These are phyloP conservation scores for Rhodomyrtus psidioides DNA, from an alignment of 441 rosid species.

Conservation along the genomic window DNA sequence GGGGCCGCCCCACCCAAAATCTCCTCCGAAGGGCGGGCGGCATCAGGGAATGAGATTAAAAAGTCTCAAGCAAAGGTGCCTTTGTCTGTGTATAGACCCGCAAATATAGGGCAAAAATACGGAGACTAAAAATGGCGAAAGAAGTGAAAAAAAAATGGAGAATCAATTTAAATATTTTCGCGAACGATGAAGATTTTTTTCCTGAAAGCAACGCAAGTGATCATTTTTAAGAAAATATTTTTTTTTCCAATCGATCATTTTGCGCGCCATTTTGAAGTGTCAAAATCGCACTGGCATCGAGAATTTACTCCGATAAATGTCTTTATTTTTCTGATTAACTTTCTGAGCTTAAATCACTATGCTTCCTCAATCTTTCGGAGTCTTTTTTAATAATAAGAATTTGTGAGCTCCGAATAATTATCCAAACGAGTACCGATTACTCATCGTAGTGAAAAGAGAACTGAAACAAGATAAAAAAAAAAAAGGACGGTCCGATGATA, in stretches of 20 bases:
- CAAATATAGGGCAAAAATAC: background rate
- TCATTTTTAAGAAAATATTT: background rate
- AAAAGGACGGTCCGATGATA: background rate
- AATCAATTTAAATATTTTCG: background rate
- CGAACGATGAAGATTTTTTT: accelerated
- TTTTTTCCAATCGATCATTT: background rate
- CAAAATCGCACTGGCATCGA: background rate
- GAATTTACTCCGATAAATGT: background rate
- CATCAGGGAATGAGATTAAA: constrained; percentile 26
- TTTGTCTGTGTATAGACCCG: background rate
- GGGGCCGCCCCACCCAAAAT: no score
- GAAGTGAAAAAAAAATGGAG: no score
- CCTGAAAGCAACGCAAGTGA: accelerated
- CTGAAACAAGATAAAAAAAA: background rate
- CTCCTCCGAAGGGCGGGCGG: constrained; percentile 32
- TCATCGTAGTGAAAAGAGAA: background rate
- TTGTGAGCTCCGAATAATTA: background rate
- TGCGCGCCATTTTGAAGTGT: accelerated
- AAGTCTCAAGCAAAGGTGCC: background rate
- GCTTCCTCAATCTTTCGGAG: background rate
- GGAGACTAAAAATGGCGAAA: no score
- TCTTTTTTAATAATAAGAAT: background rate
- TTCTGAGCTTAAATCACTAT: accelerated
- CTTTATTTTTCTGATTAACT: background rate
- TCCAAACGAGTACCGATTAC: background rate